Evolutionary conservation across 2,329 filamentous ascomycete genomes (phyloP).

Genomic region (Coniochaeta sp.): DNA sequence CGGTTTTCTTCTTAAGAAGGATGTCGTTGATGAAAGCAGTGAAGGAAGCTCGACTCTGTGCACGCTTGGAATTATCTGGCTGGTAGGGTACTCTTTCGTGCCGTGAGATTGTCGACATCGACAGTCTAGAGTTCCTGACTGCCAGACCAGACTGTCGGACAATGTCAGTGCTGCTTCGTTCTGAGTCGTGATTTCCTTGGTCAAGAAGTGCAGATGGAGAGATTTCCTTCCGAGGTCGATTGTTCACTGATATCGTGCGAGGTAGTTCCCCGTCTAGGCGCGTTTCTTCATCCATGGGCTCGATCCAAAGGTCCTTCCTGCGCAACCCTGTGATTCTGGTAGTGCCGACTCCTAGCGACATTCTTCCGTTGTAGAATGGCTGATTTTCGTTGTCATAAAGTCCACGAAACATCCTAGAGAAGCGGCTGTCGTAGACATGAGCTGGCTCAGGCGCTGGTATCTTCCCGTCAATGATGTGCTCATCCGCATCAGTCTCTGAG

Average conservation of each 20-base stretch:
- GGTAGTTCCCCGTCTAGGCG: neutral
- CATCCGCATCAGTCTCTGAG: conserved; percentile 5
- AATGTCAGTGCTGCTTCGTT: conserved; percentile 4
- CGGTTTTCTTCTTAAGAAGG: conserved; percentile 9
- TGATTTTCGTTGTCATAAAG: neutral
- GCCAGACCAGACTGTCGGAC: conserved; percentile 8
- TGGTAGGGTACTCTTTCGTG: neutral
- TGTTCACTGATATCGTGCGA: neutral
- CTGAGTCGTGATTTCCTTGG: neutral
- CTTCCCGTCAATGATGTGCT: neutral
- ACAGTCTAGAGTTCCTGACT: conserved; percentile 10
- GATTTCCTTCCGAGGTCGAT: neutral
- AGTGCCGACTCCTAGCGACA: neutral
- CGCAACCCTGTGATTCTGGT: neutral
- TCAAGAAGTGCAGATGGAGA: neutral
- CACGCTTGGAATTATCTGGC: conserved; percentile 2
- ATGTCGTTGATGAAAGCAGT: conserved; percentile 14
- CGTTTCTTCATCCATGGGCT: neutral
- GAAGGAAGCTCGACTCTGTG: conserved; percentile 11
- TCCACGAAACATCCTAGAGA: conserved; percentile 1
- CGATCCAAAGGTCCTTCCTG: neutral
- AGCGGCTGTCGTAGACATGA: neutral
- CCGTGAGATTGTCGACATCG: neutral
- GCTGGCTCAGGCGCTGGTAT: neutral
- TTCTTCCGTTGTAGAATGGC: neutral